phyloP scores from a whole-genome alignment of 257 asterid genomes.

The Solanum infundibuliforme region DNA sequence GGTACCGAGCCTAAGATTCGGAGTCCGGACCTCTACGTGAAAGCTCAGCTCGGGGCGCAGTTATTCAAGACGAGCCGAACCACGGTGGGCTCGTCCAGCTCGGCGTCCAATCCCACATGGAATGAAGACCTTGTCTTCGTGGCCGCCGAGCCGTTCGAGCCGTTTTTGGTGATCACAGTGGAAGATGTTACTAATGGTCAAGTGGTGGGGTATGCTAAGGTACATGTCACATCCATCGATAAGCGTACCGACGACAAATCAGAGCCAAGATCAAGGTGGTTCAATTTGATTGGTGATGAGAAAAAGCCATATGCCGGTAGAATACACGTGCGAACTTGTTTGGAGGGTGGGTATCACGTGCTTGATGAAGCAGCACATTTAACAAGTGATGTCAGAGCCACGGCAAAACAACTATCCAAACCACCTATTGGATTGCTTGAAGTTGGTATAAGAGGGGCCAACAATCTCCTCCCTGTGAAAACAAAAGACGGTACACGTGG shows the following conservation, averaged over 20 bases:
- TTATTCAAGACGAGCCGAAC: slow-evolving; percentile 78
- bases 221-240: slow-evolving; percentile 63
- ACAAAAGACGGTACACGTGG: slow-evolving; percentile 78
- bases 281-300: slow-evolving; percentile 37
- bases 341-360: slow-evolving; percentile 97
- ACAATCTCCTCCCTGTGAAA: slow-evolving; percentile 70
- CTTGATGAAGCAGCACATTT: slow-evolving; percentile 89
- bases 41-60: slow-evolving; percentile 87
- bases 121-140: slow-evolving; percentile 80
- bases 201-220: slow-evolving; percentile 52
- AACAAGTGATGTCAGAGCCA: slow-evolving; percentile 81
- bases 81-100: slow-evolving; percentile 22
- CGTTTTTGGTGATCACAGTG: slow-evolving; percentile 56
- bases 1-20: slow-evolving; percentile 44
- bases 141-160: slow-evolving; percentile 97
- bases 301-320: slow-evolving; percentile 61
- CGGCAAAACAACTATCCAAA: slow-evolving; percentile 63
- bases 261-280: slow-evolving; percentile 85
- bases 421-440: slow-evolving; percentile 77
- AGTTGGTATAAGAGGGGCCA: slow-evolving; percentile 77
- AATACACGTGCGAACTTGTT: slow-evolving; percentile 63
- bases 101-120: slow-evolving; percentile 64
- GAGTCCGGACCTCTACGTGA: slow-evolving; percentile 60
- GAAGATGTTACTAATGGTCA: slow-evolving; percentile 54
- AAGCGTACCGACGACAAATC: slow-evolving; percentile 64